Evolutionary conservation across 1,139 yeast species (phyloP).

Genomic region (Yamadazyma atlantica): DNA sequence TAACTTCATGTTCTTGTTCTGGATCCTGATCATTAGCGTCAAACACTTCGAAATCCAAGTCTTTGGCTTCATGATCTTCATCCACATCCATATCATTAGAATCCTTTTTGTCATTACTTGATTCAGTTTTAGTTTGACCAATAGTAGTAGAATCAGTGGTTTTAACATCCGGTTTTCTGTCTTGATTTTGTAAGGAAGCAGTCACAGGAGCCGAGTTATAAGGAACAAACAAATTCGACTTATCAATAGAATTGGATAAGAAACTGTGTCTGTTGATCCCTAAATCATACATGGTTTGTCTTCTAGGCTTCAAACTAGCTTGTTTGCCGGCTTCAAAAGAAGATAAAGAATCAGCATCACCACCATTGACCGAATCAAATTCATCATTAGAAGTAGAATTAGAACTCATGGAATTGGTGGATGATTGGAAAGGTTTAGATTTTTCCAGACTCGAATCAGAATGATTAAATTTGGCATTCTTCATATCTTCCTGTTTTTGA

Average conservation of each 20-base stretch:
- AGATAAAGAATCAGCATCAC: conserved; percentile 5
- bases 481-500: conserved; percentile 24
- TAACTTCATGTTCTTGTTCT: conserved; percentile 21
- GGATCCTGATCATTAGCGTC: conserved; percentile 41
- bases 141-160: too few species aligned
- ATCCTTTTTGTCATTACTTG: background rate
- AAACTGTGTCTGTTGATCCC: conserved; percentile 48
- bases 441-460: too few species aligned
- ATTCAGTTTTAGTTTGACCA: too few species aligned
- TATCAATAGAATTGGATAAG: conserved; percentile 43
- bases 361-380: conserved; percentile 4
- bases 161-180: conserved; percentile 6
- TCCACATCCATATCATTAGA: conserved; percentile 18
- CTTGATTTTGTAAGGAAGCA: conserved; percentile 47
- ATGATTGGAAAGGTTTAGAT: background rate
- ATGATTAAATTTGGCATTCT: conserved; percentile 4
- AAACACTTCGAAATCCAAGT: conserved; percentile 42
- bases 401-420: conserved; percentile 1
- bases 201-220: conserved; percentile 77
- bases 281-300: conserved; percentile 51
- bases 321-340: conserved; percentile 27
- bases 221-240: conserved; percentile 61
- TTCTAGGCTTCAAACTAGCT: conserved; percentile 36
- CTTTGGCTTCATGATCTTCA: conserved; percentile 33
- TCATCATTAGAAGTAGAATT: conserved; percentile 4